Conservation (phyloP, 78 protist species). For the Chrysochromulina tobinii region DNA sequence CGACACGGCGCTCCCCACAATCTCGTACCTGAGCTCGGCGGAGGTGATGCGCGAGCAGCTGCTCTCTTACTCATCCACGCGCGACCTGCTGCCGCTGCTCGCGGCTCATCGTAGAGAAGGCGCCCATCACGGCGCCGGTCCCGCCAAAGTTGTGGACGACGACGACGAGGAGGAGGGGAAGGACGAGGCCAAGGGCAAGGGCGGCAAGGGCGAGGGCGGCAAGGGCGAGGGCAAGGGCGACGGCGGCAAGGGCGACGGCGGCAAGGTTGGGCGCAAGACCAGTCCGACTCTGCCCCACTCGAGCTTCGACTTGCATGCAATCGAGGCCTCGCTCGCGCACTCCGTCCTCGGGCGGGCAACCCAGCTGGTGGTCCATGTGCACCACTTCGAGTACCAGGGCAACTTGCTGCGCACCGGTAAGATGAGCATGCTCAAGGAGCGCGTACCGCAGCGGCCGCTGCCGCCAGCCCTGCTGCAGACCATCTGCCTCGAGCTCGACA, state of each 20-base stretch:
- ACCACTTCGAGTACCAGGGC: slow-evolving; percentile 27
- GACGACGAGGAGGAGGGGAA: too few species aligned
- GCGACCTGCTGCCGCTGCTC: slow-evolving; percentile 18
- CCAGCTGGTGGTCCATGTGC: background rate
- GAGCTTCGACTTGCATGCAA: background rate
- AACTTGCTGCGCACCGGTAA: background rate
- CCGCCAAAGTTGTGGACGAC: too few species aligned
- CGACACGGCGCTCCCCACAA: background rate
- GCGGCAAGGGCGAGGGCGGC: too few species aligned
- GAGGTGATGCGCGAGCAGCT: background rate
- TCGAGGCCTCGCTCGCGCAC: background rate
- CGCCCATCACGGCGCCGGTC: too few species aligned
- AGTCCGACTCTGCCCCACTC: too few species aligned
- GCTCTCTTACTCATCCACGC: background rate
- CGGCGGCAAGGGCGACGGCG: too few species aligned
- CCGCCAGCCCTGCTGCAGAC: background rate
- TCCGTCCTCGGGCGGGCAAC: background rate
- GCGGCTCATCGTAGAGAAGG: background rate
- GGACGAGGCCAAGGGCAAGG: too few species aligned
- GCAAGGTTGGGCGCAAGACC: too few species aligned
- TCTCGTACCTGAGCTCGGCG: slow-evolving; percentile 4
- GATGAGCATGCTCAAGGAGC: background rate
- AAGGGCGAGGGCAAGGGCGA: too few species aligned
- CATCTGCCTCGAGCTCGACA: slow-evolving; percentile 21
- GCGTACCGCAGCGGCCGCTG: slow-evolving; percentile 5